These are phyloP conservation scores for Wickerhamiella shivajii DNA, from an alignment of 805 yeast genomes.

Conservation along the genomic window DNA sequence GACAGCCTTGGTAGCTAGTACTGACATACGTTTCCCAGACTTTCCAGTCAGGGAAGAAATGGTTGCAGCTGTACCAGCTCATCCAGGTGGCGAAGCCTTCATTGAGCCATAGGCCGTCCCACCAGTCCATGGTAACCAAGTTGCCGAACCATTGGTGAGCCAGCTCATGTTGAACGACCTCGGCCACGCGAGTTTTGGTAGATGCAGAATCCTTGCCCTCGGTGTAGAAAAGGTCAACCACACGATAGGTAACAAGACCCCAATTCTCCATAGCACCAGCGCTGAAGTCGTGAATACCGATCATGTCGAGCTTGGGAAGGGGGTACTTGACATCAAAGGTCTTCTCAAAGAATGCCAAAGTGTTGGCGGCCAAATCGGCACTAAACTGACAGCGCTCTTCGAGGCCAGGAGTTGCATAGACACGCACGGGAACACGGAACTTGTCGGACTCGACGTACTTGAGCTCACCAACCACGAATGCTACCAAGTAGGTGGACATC, in stretches of 20 bases:
- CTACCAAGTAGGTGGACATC: constrained; percentile 63
- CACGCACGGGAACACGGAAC: constrained; percentile 50
- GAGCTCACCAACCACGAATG: constrained; percentile 58
- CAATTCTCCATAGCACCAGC: constrained; percentile 90
- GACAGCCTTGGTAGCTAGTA: constrained; percentile 60
- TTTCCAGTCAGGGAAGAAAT: constrained; percentile 69
- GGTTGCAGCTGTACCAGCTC: constrained; percentile 54
- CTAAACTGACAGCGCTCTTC: constrained; percentile 49
- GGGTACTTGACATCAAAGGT: constrained; percentile 62
- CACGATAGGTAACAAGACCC: constrained; percentile 63
- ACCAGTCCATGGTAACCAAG: constrained; percentile 83
- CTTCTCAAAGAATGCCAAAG: constrained; percentile 49
- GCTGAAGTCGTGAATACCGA: constrained; percentile 65
- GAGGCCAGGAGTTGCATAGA: constrained; percentile 53
- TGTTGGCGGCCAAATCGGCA: constrained; percentile 47
- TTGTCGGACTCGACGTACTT: constrained; percentile 41
- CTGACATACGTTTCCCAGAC: constrained; percentile 65
- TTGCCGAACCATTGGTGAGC: constrained; percentile 92
- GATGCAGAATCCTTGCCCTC: constrained; percentile 47
- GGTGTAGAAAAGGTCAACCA: constrained; percentile 48
- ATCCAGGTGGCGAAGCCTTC: constrained; percentile 88
- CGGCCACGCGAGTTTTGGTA: constrained; percentile 58
- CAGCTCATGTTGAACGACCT: constrained; percentile 72
- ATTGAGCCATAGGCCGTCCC: constrained; percentile 84
- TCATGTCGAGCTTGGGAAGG: constrained; percentile 63